A percentile compares a stretch with the other conserved stretches of the same genome.
phyloP scores from a whole-genome alignment of 2,329 filamentous ascomycete genomes.

The Colletotrichum graminicola region DNA sequence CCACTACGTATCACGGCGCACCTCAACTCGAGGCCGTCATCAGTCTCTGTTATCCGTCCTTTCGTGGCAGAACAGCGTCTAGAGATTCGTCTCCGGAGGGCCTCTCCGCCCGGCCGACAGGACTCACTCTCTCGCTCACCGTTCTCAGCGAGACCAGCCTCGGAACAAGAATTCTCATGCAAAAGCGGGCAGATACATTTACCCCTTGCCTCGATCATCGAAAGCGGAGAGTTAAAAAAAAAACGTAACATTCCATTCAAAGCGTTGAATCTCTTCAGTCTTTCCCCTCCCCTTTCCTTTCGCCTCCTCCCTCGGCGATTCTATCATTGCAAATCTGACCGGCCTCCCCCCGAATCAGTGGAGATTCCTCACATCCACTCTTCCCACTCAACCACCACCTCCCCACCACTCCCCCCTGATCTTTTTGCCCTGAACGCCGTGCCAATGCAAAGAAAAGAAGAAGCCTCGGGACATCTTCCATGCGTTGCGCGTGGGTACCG shows the following conservation, averaged over 20 bases:
- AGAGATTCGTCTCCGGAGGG: too few relatives aligned
- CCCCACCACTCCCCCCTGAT: constrained; percentile 9
- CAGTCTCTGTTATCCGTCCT: background rate
- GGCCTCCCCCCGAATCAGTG: background rate
- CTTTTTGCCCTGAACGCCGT: constrained; percentile 43
- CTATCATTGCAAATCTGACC: background rate
- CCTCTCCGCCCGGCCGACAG: too few relatives aligned
- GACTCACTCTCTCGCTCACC: too few relatives aligned
- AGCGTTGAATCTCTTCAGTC: constrained; percentile 2
- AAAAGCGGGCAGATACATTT: background rate
- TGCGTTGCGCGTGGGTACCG: background rate
- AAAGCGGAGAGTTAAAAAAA: background rate
- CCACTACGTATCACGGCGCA: background rate
- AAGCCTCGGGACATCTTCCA: constrained; percentile 12
- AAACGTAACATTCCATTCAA: constrained; percentile 15
- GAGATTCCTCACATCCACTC: background rate
- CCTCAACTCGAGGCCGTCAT: background rate
- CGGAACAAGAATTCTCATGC: background rate
- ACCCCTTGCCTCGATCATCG: background rate
- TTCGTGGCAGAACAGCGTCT: background rate
- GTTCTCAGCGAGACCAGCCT: background rate
- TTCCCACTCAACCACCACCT: too few relatives aligned
- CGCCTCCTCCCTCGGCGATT: background rate
- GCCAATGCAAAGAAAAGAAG: constrained; percentile 43
- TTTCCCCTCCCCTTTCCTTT: background rate